Evolutionary conservation across 352 stramenopile species (phyloP).

Genomic region (Globisporangium takayamanum): DNA sequence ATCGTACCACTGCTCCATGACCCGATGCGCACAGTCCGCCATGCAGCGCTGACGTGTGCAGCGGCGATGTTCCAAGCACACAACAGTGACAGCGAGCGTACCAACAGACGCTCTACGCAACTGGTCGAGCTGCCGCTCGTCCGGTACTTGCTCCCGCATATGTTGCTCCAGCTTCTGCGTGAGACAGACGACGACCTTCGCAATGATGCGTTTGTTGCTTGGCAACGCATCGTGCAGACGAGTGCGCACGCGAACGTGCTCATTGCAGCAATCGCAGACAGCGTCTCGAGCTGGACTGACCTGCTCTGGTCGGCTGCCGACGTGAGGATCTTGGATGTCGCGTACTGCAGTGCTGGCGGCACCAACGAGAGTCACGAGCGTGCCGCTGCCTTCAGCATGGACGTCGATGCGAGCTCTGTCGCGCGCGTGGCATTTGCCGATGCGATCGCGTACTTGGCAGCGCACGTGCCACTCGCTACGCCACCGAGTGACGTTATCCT

Average conservation of each 20-base stretch:
- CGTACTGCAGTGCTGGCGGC: constrained; percentile 4
- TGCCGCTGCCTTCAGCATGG: not conserved
- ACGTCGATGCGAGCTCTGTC: constrained; percentile 17
- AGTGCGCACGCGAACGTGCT: constrained; percentile 20
- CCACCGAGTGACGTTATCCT: constrained; percentile 16
- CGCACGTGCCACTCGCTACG: constrained; percentile 21
- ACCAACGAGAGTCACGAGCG: not conserved
- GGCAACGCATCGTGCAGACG: constrained; percentile 30
- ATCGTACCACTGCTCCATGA: constrained; percentile 59
- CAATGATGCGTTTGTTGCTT: constrained; percentile 27
- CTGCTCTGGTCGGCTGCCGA: constrained; percentile 46
- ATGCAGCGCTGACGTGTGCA: constrained; percentile 39
- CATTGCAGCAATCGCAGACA: constrained; percentile 12
- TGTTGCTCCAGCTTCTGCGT: constrained; percentile 56
- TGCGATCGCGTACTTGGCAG: constrained; percentile 37
- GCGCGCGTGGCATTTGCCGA: constrained; percentile 54
- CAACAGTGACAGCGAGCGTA: not conserved
- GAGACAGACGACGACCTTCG: constrained; percentile 30
- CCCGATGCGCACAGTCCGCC: constrained; percentile 30
- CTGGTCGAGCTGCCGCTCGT: constrained; percentile 8
- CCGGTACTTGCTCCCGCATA: constrained; percentile 35
- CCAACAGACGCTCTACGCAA: not conserved
- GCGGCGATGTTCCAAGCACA: constrained; percentile 29
- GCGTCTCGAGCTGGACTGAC: constrained; percentile 32
- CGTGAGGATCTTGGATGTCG: constrained; percentile 23